Evolutionary conservation across 305 asterid genomes (phyloP).

Genomic region (Lippia alba): DNA sequence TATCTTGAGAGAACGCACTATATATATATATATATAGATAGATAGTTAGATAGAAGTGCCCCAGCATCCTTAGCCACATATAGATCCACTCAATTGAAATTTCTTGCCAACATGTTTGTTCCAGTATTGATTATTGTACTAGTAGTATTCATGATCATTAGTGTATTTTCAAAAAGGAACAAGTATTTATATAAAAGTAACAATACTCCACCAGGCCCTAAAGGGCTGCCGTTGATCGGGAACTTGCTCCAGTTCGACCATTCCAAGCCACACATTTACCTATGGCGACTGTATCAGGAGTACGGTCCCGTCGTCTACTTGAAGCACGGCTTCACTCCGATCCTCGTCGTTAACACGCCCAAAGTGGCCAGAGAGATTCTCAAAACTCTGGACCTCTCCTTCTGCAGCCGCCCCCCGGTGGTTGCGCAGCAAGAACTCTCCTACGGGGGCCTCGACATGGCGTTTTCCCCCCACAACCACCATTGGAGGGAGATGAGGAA

Average conservation of each 20-base stretch:
- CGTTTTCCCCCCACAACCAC: slow-evolving; percentile 43
- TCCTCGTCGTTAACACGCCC: slow-evolving; percentile 36
- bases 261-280: slow-evolving; percentile 33
- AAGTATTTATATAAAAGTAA: background rate
- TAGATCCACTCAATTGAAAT: too few relatives aligned
- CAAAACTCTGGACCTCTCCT: slow-evolving; percentile 33
- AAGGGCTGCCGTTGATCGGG: slow-evolving; percentile 43
- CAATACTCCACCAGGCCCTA: slow-evolving; percentile 42
- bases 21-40: too few relatives aligned
- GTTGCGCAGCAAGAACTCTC: slow-evolving; percentile 45
- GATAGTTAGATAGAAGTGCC: too few relatives aligned
- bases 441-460: slow-evolving; percentile 47
- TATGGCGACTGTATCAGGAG: slow-evolving; percentile 18
- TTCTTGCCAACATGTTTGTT: too few relatives aligned
- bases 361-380: slow-evolving; percentile 31
- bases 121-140: background rate
- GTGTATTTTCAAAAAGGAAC: too few relatives aligned
- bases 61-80: too few relatives aligned
- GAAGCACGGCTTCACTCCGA: slow-evolving; percentile 34
- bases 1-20: too few relatives aligned
- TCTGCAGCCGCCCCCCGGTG: slow-evolving; percentile 42
- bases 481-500: slow-evolving; percentile 40
- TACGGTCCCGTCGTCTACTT: slow-evolving; percentile 42
- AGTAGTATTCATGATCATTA: background rate
- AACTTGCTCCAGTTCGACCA: slow-evolving; percentile 42